A percentile compares a stretch with the other conserved stretches of the same genome.
These are phyloP conservation scores for Trifolium pratense DNA, from an alignment of 306 rosid species.

Conservation along the genomic window DNA sequence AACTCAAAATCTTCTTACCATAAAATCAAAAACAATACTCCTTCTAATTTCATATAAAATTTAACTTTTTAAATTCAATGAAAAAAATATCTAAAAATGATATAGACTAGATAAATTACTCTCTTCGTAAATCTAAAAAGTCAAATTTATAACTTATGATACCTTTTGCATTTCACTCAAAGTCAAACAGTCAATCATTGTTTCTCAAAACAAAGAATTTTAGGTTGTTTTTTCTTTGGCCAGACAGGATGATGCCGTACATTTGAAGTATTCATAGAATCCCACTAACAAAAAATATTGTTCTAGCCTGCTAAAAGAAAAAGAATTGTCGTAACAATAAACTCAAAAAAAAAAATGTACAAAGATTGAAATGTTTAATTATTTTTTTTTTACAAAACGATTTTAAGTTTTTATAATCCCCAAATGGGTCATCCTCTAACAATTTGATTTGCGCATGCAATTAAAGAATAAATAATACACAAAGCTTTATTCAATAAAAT, in stretches of 20 bases:
- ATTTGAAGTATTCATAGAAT: slow-evolving; percentile 16
- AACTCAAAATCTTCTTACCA: too few species aligned
- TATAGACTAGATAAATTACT: too few species aligned
- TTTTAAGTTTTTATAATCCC: slow-evolving; percentile 18
- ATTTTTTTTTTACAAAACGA: too few species aligned
- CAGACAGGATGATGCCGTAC: not conserved
- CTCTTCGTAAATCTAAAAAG: too few species aligned
- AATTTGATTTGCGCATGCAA: slow-evolving; percentile 41
- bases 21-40: too few species aligned
- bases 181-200: not conserved
- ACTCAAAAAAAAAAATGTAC: too few species aligned
- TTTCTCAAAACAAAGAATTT: not conserved
- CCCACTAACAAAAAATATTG: slow-evolving; percentile 33
- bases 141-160: too few species aligned
- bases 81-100: too few species aligned
- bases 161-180: too few species aligned
- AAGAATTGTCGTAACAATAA: not conserved
- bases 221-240: not conserved
- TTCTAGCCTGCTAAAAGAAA: not conserved
- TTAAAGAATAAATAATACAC: slow-evolving; percentile 20
- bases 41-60: too few species aligned
- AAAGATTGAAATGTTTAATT: slow-evolving; percentile 1
- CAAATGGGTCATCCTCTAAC: slow-evolving; percentile 6
- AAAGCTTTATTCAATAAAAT: not conserved
- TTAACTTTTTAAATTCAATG: too few species aligned